These are phyloP conservation scores for Globisporangium lucens DNA, from an alignment of 352 stramenopile genomes.

Conservation along the genomic window DNA sequence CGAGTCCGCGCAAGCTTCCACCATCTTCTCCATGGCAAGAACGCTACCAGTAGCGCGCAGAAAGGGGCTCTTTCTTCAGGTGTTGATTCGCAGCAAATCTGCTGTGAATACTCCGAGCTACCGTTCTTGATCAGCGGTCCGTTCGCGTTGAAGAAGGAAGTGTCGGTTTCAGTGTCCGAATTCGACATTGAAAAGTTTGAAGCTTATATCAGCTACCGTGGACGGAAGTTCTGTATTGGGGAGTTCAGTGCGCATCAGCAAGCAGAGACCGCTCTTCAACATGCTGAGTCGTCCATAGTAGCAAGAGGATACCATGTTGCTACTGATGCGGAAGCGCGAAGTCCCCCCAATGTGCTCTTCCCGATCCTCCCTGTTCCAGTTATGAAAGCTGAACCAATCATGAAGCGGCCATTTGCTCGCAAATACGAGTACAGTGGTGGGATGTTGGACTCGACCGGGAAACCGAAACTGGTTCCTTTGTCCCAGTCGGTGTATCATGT, in stretches of 20 bases:
- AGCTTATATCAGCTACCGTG: slow-evolving; percentile 37
- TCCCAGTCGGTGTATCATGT: slow-evolving; percentile 45
- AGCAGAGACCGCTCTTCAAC: slow-evolving; percentile 41
- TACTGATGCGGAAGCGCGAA: slow-evolving; percentile 22
- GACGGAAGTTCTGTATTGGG: slow-evolving; percentile 48
- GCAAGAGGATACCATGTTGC: slow-evolving; percentile 32
- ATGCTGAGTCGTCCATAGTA: slow-evolving; percentile 31
- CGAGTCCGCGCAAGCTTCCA: slow-evolving; percentile 44
- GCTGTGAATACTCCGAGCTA: slow-evolving; percentile 35
- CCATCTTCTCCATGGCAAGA: slow-evolving; percentile 29
- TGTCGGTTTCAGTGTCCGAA: slow-evolving; percentile 35
- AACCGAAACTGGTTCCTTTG: slow-evolving; percentile 31
- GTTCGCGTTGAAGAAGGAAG: slow-evolving; percentile 46
- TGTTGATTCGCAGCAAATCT: slow-evolving; percentile 15
- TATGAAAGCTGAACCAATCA: slow-evolving; percentile 40
- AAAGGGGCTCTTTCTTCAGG: background rate
- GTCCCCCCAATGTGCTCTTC: slow-evolving; percentile 30
- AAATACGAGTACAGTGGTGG: slow-evolving; percentile 52
- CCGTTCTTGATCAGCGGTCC: slow-evolving; percentile 33
- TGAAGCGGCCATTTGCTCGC: slow-evolving; percentile 38
- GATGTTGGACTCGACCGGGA: slow-evolving; percentile 29
- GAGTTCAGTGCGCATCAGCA: slow-evolving; percentile 45
- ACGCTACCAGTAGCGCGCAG: background rate
- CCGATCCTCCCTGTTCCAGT: slow-evolving; percentile 30
- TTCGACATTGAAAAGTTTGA: slow-evolving; percentile 50